Conservation (phyloP, 208 protist species). For the Zelonia costaricensis region DNA sequence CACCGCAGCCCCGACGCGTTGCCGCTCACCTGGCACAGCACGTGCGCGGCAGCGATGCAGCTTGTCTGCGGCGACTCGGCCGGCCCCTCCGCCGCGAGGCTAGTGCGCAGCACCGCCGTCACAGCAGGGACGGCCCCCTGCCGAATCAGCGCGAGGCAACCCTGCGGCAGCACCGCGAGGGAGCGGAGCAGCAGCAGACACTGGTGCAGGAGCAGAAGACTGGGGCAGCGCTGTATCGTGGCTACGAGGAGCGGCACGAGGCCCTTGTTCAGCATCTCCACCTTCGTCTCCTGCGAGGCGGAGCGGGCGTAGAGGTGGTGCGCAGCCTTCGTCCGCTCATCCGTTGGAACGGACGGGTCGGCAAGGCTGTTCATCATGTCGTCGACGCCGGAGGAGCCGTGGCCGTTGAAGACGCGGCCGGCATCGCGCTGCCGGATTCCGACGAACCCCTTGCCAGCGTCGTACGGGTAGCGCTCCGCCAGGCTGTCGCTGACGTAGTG, state of each 20-base stretch:
- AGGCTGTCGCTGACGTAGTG: constrained; percentile 90
- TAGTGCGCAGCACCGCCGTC: constrained; percentile 22
- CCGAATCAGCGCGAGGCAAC: constrained; percentile 62
- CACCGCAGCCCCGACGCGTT: constrained; percentile 72
- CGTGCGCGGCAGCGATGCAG: constrained; percentile 37
- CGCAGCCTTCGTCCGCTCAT: constrained; percentile 54
- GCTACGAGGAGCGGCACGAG: constrained; percentile 54
- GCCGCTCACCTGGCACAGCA: constrained; percentile 54
- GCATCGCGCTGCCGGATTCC: constrained; percentile 49
- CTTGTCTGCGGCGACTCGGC: constrained; percentile 32
- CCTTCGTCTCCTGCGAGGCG: constrained; percentile 74
- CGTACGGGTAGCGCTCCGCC: constrained; percentile 85
- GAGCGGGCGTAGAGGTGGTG: constrained; percentile 75
- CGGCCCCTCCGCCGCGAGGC: not conserved
- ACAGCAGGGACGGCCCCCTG: constrained; percentile 53
- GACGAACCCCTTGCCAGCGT: constrained; percentile 69
- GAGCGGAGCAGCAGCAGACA: constrained; percentile 75
- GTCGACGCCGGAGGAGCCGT: constrained; percentile 34
- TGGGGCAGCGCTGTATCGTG: constrained; percentile 27
- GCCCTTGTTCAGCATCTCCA: constrained; percentile 60
- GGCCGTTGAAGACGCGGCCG: constrained; percentile 70
- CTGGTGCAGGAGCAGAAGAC: constrained; percentile 54
- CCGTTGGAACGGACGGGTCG: constrained; percentile 40
- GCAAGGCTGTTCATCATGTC: constrained; percentile 57
- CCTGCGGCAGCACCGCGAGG: constrained; percentile 72